Conservation (phyloP, 2,329 filamentous ascomycete genomes). For the Arthrobotrys sphaeroides region DNA sequence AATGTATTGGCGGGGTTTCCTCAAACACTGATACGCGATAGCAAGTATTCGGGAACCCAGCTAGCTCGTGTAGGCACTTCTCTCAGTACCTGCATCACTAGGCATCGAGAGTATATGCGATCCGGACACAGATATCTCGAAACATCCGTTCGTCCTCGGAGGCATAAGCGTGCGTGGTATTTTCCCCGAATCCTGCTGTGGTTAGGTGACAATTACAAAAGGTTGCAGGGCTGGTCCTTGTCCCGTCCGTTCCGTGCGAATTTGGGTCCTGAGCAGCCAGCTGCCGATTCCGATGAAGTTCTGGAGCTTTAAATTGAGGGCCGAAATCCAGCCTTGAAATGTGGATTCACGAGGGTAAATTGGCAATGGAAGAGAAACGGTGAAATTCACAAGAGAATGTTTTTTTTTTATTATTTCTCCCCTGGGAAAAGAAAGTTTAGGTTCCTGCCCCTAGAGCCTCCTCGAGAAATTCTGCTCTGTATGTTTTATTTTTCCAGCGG, state of each 20-base stretch:
- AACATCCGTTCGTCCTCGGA: constrained; percentile 43
- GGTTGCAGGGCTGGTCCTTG: constrained; percentile 14
- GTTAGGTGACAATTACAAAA: not conserved
- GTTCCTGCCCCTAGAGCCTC: not conserved
- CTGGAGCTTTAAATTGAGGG: constrained; percentile 8
- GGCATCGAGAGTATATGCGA: constrained; percentile 7
- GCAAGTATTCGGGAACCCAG: not conserved
- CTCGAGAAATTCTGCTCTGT: not conserved
- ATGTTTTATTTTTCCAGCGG: constrained; percentile 37
- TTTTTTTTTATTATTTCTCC: not conserved
- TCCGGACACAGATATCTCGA: not conserved
- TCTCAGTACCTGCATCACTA: constrained; percentile 12
- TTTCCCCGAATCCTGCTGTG: constrained; percentile 22
- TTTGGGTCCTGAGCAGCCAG: constrained; percentile 34
- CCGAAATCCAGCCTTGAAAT: constrained; percentile 9
- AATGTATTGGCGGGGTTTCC: constrained; percentile 14
- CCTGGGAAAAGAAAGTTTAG: not conserved
- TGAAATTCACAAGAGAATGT: constrained; percentile 7
- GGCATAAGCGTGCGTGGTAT: not conserved
- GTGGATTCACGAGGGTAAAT: constrained; percentile 7
- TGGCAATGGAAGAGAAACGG: not conserved
- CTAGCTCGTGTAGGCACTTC: not conserved
- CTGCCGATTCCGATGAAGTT: constrained; percentile 22
- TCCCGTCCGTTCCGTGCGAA: constrained; percentile 40
- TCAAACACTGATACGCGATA: constrained; percentile 2